These are phyloP conservation scores for Ganoderma resinaceum DNA, from an alignment of 1,284 basidiomycete species.

Conservation along the genomic window DNA sequence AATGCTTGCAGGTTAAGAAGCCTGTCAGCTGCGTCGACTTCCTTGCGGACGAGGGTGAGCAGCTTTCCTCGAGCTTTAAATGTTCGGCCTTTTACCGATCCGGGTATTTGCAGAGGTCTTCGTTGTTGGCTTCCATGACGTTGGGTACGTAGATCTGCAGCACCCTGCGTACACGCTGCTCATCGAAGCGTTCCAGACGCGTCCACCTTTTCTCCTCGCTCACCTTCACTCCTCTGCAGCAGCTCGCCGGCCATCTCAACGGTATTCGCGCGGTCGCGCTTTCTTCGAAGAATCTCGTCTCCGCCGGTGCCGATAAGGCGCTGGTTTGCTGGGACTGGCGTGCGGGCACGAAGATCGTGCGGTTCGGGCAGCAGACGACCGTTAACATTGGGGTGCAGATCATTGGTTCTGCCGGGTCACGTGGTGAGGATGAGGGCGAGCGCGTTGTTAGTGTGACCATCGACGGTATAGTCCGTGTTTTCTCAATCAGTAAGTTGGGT, in stretches of 20 bases:
- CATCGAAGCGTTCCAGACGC: conserved; percentile 52
- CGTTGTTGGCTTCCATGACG: conserved; percentile 92
- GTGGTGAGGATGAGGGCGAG: conserved; percentile 67
- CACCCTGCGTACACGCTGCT: conserved; percentile 4
- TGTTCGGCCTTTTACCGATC: neutral
- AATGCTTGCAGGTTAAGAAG: conserved; percentile 82
- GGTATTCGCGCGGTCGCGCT: conserved; percentile 89
- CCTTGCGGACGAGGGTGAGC: conserved; percentile 66
- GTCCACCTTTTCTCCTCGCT: conserved; percentile 84
- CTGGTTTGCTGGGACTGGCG: conserved; percentile 94
- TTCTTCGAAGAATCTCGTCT: conserved; percentile 85
- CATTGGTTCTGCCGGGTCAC: conserved; percentile 50
- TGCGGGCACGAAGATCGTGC: conserved; percentile 84
- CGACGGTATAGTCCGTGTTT: conserved; percentile 90
- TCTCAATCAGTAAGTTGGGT: conserved; percentile 79
- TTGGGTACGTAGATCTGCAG: conserved; percentile 63
- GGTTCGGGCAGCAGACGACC: conserved; percentile 93
- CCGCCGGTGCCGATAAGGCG: conserved; percentile 87
- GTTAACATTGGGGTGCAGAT: conserved; percentile 91
- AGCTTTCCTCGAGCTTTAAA: neutral
- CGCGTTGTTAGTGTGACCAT: conserved; percentile 89
- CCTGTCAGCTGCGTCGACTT: conserved; percentile 92
- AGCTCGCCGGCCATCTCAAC: conserved; percentile 84
- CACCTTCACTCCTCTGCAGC: conserved; percentile 82
- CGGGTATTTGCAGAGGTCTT: conserved; percentile 68